Evolutionary conservation across 2,329 filamentous ascomycete genomes (phyloP), one percentile per base, ranked within the genome.

Genomic region (Cytospora piceicola): DNA sequence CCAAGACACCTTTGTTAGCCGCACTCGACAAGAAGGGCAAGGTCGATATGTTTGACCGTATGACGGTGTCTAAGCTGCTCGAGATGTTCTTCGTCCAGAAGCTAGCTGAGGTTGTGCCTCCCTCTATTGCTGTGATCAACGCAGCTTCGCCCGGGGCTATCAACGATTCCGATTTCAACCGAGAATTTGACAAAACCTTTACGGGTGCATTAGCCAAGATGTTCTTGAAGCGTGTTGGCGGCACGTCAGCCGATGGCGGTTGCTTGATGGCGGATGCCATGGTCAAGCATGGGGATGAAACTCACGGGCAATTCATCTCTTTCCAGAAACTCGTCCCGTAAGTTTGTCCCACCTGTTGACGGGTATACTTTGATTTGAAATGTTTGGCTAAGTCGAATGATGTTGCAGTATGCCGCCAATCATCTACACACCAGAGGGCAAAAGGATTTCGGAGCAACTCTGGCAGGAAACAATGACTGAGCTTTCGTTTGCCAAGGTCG

Each of bases 61-160:
- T 72, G 30, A 54, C 57, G 12, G 69, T 65, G 0, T 71, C 73
- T 3, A 76, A 76, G 62, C 68, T 73, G 0, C 69, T 77, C 1
- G 70, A 68, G 20, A 72, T 74, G 49, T 66, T 77, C 9, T 76
- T 75, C 64, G 12, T 77, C 4, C 66, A 64, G 24, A 72, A 75
- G 58, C 64, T 77, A 9, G 67, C 66, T 0, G 71, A 72, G 24
- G 72, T 71, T 27, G 71, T 77, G 3, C 71, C 72, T 7, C 52
- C 22, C 27, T 29, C 20, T 34, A 3, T 55, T 7, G 52, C 52
- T 20, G 22, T 55, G 7, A 55, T 29, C 15, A 55, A 29, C 15
- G 52, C 52, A n/a, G 14, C 52, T 20, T 27, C 24, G 24, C 59
- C 30, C 30, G 58, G 58, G 11, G 36, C 29, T 3, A 51, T 51